Evolutionary conservation across 192 early-diverging fungal genomes (phyloP), one percentile per base, ranked within the genome.

Genomic region (Physocladia obscura): DNA sequence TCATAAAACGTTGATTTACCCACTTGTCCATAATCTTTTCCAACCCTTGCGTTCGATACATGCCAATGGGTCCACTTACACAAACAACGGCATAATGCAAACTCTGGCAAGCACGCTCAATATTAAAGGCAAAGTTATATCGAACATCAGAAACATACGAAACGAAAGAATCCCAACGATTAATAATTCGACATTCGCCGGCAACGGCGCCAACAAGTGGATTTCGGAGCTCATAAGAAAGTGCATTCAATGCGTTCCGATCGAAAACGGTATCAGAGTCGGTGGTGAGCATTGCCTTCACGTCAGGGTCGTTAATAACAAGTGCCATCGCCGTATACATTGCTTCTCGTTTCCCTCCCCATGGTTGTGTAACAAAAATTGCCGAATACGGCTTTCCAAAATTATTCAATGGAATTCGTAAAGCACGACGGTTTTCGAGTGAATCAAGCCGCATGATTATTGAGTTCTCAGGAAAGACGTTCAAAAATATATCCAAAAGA

Each of bases 41-140:
- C 2, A 88, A 57, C 4, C 77, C 81, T 21, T 69, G 68, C 31
- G 80, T 76, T 5, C 81, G 74, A 50, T 88, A 88, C 17, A 88
- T 77, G n/a, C 87, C 87, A 40, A 88, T 74, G 0, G 87, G 87
- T 0, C 87, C 87, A 40, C 85, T 87, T 4, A 88, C 87, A 58
- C 87, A 88, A 5, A 82, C 87, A 49, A 88, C 87, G 32, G 76
- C 76, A 35, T 80, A 74, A 48, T 83, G 76, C 59, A 81, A 87
- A 5, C 81, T 83, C 32, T 88, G 87, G 0, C 84, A 83, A 2
- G 84, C 83, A 44, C 87, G 76, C 61, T 88, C 87, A 26, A 88
- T 81, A 74, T 88, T 88, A 49, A 88, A 88, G 2, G 87, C 87
- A 68, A 88, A 81, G 83, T 82, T 82, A 60, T 88, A 88, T 3